Conservation (phyloP, 768 basidiomycete genomes). For the Harrya chromipes region DNA sequence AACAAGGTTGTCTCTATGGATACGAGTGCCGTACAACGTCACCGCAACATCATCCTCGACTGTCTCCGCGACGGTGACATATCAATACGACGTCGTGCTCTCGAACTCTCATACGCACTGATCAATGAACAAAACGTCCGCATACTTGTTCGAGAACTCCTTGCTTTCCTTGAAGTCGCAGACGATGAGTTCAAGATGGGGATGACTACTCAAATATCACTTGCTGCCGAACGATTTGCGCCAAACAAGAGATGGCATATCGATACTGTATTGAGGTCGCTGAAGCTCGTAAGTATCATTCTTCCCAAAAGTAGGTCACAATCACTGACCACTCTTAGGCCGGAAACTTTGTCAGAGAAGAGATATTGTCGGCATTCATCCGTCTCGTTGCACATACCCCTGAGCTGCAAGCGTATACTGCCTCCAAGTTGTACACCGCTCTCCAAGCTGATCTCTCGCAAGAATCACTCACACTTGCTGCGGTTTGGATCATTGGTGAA, state of each 20-base stretch:
- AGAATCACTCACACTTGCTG: slow-evolving; percentile 89
- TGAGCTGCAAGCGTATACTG: slow-evolving; percentile 93
- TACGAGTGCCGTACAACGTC: slow-evolving; percentile 96
- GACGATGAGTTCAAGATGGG: slow-evolving; percentile 99
- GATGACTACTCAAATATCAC: slow-evolving; percentile 95
- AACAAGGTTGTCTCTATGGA: slow-evolving; percentile 99
- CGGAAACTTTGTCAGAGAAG: slow-evolving; percentile 96
- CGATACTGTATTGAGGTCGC: slow-evolving; percentile 88
- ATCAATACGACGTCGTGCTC: slow-evolving; percentile 93
- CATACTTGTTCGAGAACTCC: slow-evolving; percentile 84
- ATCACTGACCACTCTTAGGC: slow-evolving; percentile 50
- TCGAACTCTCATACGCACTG: slow-evolving; percentile 95
- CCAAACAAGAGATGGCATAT: slow-evolving; percentile 99
- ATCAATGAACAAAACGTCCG: slow-evolving; percentile 95
- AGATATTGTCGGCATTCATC: slow-evolving; percentile 92
- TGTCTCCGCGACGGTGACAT: slow-evolving; percentile 99
- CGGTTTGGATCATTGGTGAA: slow-evolving; percentile 96
- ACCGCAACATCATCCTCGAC: slow-evolving; percentile 97
- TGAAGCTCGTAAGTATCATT: slow-evolving; percentile 73
- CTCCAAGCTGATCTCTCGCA: slow-evolving; percentile 92
- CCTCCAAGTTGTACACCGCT: slow-evolving; percentile 85
- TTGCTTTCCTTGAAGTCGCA: slow-evolving; percentile 96
- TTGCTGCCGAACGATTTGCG: slow-evolving; percentile 94
- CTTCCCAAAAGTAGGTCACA: background rate
- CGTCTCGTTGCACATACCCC: slow-evolving; percentile 96